phyloP scores from a whole-genome alignment of 2,329 filamentous ascomycete genomes.

The Trichoderma sp. region DNA sequence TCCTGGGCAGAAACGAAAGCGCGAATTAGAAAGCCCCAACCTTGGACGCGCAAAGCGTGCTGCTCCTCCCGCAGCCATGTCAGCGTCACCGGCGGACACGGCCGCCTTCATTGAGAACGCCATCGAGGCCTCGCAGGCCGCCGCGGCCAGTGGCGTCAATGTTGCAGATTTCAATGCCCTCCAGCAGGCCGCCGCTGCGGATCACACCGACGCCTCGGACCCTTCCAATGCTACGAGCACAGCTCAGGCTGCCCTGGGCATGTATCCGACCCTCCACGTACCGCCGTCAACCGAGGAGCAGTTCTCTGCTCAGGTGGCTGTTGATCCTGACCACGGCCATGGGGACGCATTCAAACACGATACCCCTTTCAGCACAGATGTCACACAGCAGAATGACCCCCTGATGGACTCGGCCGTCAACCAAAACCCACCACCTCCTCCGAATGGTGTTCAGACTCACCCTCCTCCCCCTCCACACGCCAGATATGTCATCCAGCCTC shows the following conservation, averaged over 20 bases:
- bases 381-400: conserved; percentile 37
- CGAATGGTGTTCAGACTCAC: conserved; percentile 44
- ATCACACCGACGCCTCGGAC: conserved; percentile 52
- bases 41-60: conserved; percentile 54
- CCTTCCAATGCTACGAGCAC: conserved; percentile 59
- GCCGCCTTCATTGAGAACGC: conserved; percentile 58
- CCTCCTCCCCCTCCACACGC: conserved; percentile 29
- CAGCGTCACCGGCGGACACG: conserved; percentile 45
- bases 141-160: conserved; percentile 46
- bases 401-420: conserved; percentile 36
- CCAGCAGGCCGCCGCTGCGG: conserved; percentile 53
- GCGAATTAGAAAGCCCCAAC: conserved; percentile 53
- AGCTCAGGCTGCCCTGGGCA: conserved; percentile 59
- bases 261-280: conserved; percentile 62
- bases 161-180: conserved; percentile 59
- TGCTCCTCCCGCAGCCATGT: conserved; percentile 49
- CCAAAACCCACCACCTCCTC: conserved; percentile 38
- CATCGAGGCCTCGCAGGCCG: conserved; percentile 47
- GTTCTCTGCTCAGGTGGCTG: conserved; percentile 55
- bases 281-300: conserved; percentile 61
- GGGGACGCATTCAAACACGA: conserved; percentile 34
- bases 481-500: conserved; percentile 40
- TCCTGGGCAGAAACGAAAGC: conserved; percentile 59
- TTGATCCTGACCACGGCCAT: conserved; percentile 31
- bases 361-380: conserved; percentile 38